These are phyloP conservation scores for Ricinus communis DNA, from an alignment of 345 rosid genomes.

Conservation along the genomic window DNA sequence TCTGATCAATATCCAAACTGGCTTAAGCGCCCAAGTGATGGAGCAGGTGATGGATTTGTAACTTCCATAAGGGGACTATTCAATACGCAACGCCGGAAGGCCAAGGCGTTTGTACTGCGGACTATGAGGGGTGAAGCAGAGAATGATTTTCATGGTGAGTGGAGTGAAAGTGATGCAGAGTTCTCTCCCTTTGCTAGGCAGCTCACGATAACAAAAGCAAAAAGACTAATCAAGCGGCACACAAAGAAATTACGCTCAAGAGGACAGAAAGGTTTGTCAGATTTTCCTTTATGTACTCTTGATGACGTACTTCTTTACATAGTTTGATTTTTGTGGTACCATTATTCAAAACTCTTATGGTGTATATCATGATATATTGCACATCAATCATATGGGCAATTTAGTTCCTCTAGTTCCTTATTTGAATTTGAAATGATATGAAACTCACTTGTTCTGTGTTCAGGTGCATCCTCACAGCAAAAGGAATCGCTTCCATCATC, in stretches of 20 bases:
- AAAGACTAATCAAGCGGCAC: constrained; percentile 76
- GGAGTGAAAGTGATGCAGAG: constrained; percentile 93
- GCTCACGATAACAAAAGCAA: constrained; percentile 88
- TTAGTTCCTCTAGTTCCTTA: neutral
- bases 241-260: constrained; percentile 84
- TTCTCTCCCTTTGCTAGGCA: constrained; percentile 86
- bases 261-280: constrained; percentile 66
- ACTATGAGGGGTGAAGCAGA: constrained; percentile 97
- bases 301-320: neutral
- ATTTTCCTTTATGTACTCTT: neutral
- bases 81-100: constrained; percentile 88
- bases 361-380: neutral
- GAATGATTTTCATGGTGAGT: constrained; percentile 77
- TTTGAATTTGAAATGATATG: neutral
- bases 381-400: neutral
- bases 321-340: neutral
- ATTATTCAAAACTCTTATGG: neutral
- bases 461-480: constrained; percentile 81
- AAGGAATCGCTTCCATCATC: constrained; percentile 75
- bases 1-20: constrained; percentile 70
- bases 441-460: neutral
- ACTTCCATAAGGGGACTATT: constrained; percentile 89
- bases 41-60: constrained; percentile 98
- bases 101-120: constrained; percentile 84
- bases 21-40: constrained; percentile 80